A percentile compares a stretch with the other conserved stretches of the same genome.
phyloP scores from a whole-genome alignment of 1,139 yeast species.

The Sugiyamaella neomexicana region DNA sequence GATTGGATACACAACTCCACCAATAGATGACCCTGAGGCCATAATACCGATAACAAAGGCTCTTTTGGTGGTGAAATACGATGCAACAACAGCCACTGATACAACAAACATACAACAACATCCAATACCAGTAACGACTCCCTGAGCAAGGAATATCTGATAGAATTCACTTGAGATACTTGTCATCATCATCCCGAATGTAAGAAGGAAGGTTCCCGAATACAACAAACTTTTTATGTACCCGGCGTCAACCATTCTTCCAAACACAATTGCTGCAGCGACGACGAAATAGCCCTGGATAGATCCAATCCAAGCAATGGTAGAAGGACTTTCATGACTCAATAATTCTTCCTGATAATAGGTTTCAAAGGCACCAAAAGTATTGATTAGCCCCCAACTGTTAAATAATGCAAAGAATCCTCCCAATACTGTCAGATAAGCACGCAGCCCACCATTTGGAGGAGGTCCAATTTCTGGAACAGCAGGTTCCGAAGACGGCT shows the following conservation, averaged over 20 bases:
- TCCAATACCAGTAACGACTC: conserved; percentile 57
- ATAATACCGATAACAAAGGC: conserved; percentile 58
- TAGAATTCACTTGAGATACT: conserved; percentile 52
- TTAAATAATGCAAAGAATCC: conserved; percentile 53
- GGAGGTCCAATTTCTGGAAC: conserved; percentile 20
- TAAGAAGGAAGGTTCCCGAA: conserved; percentile 47
- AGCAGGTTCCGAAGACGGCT: neutral
- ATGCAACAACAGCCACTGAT: conserved; percentile 39
- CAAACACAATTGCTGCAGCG: conserved; percentile 53
- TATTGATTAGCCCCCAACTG: conserved; percentile 58
- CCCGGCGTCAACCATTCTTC: conserved; percentile 43
- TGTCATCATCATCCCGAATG: conserved; percentile 53
- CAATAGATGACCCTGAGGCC: conserved; percentile 47
- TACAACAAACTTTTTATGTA: conserved; percentile 31
- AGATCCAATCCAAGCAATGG: conserved; percentile 36
- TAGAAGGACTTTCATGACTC: conserved; percentile 38
- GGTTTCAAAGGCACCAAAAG: conserved; percentile 63
- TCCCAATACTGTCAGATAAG: conserved; percentile 39
- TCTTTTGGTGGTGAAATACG: conserved; percentile 55
- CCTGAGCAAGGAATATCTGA: conserved; percentile 60
- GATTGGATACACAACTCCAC: conserved; percentile 39
- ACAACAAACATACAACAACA: conserved; percentile 43
- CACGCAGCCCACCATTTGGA: conserved; percentile 39
- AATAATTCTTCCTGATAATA: conserved; percentile 54
- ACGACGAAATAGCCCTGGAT: conserved; percentile 42